Conservation (phyloP, 2,329 filamentous ascomycete species). For the Leptographium lundbergii region DNA sequence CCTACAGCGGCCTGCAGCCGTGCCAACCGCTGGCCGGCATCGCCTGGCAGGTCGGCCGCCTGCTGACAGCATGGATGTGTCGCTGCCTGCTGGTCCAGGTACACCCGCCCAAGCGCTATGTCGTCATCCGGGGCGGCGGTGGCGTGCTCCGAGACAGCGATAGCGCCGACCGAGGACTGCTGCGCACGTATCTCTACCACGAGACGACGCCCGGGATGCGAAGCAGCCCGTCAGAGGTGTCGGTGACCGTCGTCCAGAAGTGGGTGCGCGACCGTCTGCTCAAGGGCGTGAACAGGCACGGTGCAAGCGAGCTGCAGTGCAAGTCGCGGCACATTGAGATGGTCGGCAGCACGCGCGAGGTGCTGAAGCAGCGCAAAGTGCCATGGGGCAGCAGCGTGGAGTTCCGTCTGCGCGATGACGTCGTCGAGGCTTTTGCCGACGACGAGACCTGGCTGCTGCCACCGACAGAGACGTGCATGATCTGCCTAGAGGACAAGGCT, state of each 20-base stretch:
- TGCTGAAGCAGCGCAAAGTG: background rate
- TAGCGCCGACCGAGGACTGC: conserved; percentile 1
- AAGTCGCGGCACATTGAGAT: conserved; percentile 12
- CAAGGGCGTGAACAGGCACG: conserved; percentile 1
- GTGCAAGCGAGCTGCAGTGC: conserved; percentile 1
- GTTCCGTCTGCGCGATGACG: conserved; percentile 17
- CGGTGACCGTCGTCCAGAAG: conserved; percentile 2
- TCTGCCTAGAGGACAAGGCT: conserved; percentile 23
- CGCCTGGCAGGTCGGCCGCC: conserved; percentile 18
- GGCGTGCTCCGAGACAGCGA: conserved; percentile 5
- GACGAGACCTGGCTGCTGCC: conserved; percentile 23
- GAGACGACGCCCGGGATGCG: conserved; percentile 4
- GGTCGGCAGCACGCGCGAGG: conserved; percentile 2
- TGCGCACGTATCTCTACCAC: conserved; percentile 22
- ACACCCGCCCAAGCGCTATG: conserved; percentile 11
- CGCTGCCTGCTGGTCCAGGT: conserved; percentile 18
- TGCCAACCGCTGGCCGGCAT: conserved; percentile 18
- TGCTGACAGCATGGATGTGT: conserved; percentile 19
- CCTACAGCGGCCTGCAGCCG: conserved; percentile 18
- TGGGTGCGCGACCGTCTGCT: conserved; percentile 11
- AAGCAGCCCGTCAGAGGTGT: background rate
- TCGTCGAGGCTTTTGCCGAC: conserved; percentile 16
- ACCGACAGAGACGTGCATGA: conserved; percentile 17
- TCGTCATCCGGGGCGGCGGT: conserved; percentile 16
- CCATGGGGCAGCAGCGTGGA: conserved; percentile 16